These are phyloP conservation scores for Rhodomyrtus psidioides DNA, from an alignment of 441 rosid species.

Conservation along the genomic window DNA sequence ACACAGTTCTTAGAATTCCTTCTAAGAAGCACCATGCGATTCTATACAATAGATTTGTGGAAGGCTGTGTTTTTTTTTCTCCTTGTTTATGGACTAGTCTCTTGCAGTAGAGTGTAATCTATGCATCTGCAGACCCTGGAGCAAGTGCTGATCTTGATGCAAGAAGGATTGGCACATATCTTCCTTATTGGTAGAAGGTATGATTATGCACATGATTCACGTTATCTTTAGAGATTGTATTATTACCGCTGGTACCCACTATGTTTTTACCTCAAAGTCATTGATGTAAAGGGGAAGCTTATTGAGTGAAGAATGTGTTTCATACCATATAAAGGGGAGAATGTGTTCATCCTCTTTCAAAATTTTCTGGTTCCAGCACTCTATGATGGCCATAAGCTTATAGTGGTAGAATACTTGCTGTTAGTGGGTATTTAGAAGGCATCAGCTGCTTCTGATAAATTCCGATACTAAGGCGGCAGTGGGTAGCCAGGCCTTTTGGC, in stretches of 20 bases:
- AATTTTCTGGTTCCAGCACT: background rate
- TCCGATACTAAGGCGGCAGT: background rate
- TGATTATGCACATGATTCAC: background rate
- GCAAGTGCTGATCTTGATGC: conserved; percentile 97
- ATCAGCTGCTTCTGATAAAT: background rate
- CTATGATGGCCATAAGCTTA: background rate
- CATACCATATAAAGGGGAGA: background rate
- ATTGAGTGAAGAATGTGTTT: background rate
- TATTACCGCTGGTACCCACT: background rate
- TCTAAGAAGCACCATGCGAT: background rate
- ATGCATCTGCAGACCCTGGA: conserved; percentile 55
- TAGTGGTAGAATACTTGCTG: background rate
- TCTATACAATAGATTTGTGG: background rate
- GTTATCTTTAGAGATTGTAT: background rate
- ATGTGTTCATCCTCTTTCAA: background rate
- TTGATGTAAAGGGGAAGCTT: background rate
- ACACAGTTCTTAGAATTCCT: background rate
- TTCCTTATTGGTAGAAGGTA: conserved; percentile 89
- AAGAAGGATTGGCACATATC: conserved; percentile 89
- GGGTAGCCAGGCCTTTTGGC: background rate
- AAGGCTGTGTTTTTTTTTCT: background rate
- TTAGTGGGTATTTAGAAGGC: background rate
- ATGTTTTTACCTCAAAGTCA: background rate
- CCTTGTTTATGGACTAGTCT: background rate
- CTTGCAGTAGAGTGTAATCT: background rate